These are phyloP conservation scores for Mycena galericulata DNA, from an alignment of 768 basidiomycete genomes.

Conservation along the genomic window DNA sequence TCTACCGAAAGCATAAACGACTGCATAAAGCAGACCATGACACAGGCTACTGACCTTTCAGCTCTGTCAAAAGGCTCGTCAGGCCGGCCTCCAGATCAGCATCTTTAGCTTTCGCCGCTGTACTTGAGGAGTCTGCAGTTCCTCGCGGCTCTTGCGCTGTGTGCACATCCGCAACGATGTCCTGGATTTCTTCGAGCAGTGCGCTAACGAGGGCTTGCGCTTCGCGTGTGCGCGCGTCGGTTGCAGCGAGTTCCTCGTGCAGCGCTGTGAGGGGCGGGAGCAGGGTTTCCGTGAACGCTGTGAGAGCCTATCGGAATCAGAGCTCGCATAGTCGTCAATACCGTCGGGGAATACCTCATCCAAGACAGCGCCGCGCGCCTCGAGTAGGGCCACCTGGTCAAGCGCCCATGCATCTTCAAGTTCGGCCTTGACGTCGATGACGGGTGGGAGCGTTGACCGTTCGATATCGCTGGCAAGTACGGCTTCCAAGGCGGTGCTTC, in stretches of 20 bases:
- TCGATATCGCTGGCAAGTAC: constrained; percentile 10
- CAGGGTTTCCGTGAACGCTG: constrained; percentile 35
- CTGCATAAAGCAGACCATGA: background rate
- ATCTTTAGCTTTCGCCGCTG: constrained; percentile 15
- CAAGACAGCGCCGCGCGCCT: constrained; percentile 36
- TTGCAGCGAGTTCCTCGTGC: constrained; percentile 35
- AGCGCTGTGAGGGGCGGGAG: constrained; percentile 40
- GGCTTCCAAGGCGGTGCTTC: background rate
- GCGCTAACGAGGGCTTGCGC: constrained; percentile 48
- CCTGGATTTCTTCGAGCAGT: constrained; percentile 50
- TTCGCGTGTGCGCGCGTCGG: constrained; percentile 37
- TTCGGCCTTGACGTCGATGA: constrained; percentile 38
- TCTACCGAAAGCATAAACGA: constrained; percentile 19
- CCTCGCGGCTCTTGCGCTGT: background rate
- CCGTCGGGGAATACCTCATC: constrained; percentile 39
- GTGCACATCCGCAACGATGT: constrained; percentile 33
- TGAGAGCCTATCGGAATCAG: constrained; percentile 34
- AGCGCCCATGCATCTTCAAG: constrained; percentile 46
- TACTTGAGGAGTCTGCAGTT: background rate
- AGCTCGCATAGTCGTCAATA: background rate
- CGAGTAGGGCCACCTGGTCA: constrained; percentile 45
- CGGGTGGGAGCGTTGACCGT: background rate
- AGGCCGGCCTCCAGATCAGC: constrained; percentile 34
- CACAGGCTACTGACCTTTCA: constrained; percentile 26
- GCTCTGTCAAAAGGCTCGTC: constrained; percentile 30